Conservation (phyloP, 2,329 filamentous ascomycete genomes). For the Gliomastix tumulicola region DNA sequence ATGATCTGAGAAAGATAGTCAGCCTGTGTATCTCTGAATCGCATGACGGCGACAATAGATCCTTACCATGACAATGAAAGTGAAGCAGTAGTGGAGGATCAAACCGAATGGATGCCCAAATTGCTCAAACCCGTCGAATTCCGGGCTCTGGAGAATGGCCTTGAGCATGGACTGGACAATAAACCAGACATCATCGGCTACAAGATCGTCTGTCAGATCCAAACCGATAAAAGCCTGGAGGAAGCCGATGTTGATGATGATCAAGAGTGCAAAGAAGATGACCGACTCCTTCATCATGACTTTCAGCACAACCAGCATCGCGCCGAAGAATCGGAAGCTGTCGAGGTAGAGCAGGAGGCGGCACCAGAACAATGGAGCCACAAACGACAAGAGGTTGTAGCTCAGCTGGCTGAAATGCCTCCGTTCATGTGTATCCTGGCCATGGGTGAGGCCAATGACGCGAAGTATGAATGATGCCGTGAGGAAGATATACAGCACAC, state of each 20-base stretch:
- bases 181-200: slow-evolving; percentile 61
- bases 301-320: slow-evolving; percentile 95
- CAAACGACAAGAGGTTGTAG: slow-evolving; percentile 92
- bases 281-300: slow-evolving; percentile 91
- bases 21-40: not conserved
- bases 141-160: slow-evolving; percentile 83
- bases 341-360: slow-evolving; percentile 89
- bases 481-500: slow-evolving; percentile 71
- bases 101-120: slow-evolving; percentile 92
- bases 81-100: slow-evolving; percentile 95
- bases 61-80: slow-evolving; percentile 88
- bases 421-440: slow-evolving; percentile 35
- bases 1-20: slow-evolving; percentile 39
- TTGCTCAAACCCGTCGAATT: slow-evolving; percentile 80
- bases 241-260: slow-evolving; percentile 80
- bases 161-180: slow-evolving; percentile 81
- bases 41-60: no score
- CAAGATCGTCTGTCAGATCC: slow-evolving; percentile 71
- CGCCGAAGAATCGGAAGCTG: slow-evolving; percentile 90
- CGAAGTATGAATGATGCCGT: slow-evolving; percentile 72
- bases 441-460: slow-evolving; percentile 67
- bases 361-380: slow-evolving; percentile 95
- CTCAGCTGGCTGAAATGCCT: slow-evolving; percentile 68
- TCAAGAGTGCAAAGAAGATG: slow-evolving; percentile 90
- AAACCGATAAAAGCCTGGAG: slow-evolving; percentile 91